phyloP scores from a whole-genome alignment of 345 rosid genomes.

The Acer yangbiense region DNA sequence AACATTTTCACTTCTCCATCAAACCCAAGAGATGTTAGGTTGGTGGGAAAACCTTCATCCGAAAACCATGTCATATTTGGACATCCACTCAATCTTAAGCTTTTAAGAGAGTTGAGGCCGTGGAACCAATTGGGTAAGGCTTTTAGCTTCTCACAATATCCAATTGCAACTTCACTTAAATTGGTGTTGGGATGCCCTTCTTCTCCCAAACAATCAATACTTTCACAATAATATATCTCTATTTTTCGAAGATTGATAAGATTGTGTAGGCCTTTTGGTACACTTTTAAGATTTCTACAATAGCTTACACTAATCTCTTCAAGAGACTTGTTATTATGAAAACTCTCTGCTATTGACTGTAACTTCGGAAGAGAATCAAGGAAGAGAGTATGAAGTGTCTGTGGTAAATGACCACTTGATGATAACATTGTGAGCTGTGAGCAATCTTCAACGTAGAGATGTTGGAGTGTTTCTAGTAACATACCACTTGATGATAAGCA shows the following conservation, averaged over 20 bases:
- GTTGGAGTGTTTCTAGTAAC: too few species aligned
- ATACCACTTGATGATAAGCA: too few species aligned
- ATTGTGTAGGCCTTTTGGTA: not conserved
- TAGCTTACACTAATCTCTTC: not conserved
- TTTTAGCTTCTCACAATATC: not conserved
- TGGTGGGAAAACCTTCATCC: constrained; percentile 18
- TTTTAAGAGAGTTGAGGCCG: constrained; percentile 16
- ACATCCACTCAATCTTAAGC: constrained; percentile 13
- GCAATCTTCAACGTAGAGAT: too few species aligned
- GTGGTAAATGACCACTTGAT: not conserved
- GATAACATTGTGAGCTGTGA: not conserved
- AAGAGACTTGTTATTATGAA: not conserved
- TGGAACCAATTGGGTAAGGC: not conserved
- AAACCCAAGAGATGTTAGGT: constrained; percentile 16
- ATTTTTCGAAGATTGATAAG: not conserved
- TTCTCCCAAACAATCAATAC: not conserved
- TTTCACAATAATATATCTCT: not conserved
- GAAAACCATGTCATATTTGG: constrained; percentile 13
- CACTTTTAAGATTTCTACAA: not conserved
- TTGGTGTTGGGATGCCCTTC: not conserved
- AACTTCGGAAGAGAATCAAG: not conserved
- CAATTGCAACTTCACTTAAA: not conserved
- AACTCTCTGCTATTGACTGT: not conserved
- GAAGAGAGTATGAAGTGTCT: not conserved
- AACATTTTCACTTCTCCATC: not conserved